Evolutionary conservation across 441 rosid genomes (phyloP).

Genomic region (Eruca vesicaria): DNA sequence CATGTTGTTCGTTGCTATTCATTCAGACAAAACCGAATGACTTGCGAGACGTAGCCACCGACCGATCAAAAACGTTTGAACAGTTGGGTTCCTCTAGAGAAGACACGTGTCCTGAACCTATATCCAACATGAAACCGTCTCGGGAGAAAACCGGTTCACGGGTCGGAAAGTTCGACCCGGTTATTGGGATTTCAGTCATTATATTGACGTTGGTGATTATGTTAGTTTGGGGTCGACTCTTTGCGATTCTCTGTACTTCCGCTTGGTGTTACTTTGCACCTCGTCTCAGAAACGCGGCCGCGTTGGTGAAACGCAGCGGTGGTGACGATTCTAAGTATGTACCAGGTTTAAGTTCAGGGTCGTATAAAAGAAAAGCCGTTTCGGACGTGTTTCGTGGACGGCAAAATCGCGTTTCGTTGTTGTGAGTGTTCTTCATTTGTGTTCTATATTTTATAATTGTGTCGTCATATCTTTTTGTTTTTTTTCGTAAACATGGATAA

Average conservation of each 20-base stretch:
- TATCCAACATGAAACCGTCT: slow-evolving; percentile 6
- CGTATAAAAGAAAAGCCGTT: slow-evolving; percentile 57
- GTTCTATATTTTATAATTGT: not conserved
- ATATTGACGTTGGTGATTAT: slow-evolving; percentile 53
- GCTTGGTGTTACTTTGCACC: slow-evolving; percentile 67
- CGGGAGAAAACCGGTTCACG: slow-evolving; percentile 10
- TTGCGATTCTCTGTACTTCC: slow-evolving; percentile 74
- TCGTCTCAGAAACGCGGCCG: slow-evolving; percentile 30
- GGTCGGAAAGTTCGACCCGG: slow-evolving; percentile 42
- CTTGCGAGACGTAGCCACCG: not conserved
- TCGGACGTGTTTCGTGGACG: slow-evolving; percentile 66
- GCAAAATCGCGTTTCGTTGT: slow-evolving; percentile 30
- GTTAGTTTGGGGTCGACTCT: slow-evolving; percentile 67
- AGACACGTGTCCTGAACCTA: slow-evolving; percentile 20
- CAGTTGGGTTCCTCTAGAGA: not conserved
- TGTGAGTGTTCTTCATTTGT: not conserved
- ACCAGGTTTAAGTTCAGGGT: slow-evolving; percentile 42
- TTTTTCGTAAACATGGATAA: not conserved
- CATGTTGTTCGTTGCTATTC: not conserved
- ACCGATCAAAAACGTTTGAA: slow-evolving; percentile 25
- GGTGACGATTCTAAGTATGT: slow-evolving; percentile 1
- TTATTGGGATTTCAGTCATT: slow-evolving; percentile 55
- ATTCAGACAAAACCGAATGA: slow-evolving; percentile 26
- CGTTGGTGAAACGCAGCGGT: slow-evolving; percentile 16
- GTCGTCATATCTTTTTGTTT: not conserved